Percentiles rank a stretch among this genome's conserved stretches.
These are phyloP conservation scores for Rosa rugosa DNA, from an alignment of 306 rosid species.

Conservation along the genomic window DNA sequence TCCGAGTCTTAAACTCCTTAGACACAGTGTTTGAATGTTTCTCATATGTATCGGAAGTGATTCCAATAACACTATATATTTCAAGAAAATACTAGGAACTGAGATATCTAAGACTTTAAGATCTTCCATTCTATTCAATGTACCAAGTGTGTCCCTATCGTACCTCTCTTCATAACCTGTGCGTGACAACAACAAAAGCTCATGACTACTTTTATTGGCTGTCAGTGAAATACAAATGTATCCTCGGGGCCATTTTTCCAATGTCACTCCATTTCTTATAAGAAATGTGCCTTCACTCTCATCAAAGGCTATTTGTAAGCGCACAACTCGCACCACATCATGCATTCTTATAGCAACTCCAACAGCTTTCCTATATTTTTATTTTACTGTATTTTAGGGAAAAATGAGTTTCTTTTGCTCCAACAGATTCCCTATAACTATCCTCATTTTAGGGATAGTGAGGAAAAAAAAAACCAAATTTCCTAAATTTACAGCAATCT, in stretches of 20 bases:
- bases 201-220: neutral
- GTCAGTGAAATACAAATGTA: neutral
- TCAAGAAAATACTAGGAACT: neutral
- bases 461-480: too few relatives aligned
- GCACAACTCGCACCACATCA: neutral
- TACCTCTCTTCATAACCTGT: rapidly evolving
- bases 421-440: too few relatives aligned
- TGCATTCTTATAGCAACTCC: neutral
- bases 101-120: neutral
- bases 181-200: neutral
- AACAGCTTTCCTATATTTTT: too few relatives aligned
- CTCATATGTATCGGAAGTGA: neutral
- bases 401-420: too few relatives aligned
- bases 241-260: neutral
- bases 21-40: neutral
- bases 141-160: neutral
- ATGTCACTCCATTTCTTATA: neutral
- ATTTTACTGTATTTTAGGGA: too few relatives aligned
- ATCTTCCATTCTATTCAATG: neutral
- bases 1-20: neutral
- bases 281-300: neutral
- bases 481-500: too few relatives aligned
- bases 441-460: too few relatives aligned
- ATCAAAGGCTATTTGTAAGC: neutral
- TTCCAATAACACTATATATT: too few relatives aligned